Evolutionary conservation across 306 rosid genomes (phyloP), one percentile per base, ranked within the genome.

Genomic region (Cyamopsis tetragonoloba): DNA sequence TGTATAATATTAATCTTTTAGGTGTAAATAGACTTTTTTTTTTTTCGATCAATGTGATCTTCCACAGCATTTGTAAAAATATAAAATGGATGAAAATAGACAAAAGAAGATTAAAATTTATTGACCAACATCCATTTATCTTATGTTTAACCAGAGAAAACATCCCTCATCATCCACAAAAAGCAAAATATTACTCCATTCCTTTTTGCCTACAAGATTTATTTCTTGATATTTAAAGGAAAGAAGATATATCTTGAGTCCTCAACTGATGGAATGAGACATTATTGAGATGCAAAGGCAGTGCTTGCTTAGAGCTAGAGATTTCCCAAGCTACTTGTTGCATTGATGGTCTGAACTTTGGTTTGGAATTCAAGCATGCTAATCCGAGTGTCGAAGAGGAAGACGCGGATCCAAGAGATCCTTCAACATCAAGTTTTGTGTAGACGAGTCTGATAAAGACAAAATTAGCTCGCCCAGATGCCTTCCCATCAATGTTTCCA

Each of bases 311-410:
- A 12, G 11, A 57, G 44, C 5, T 10, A 6, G 34, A 70, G n/a
- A 70, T 17, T 3, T 62, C 41, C 0, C 11, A 6, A 24, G 18
- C 41, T 3, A 72, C 77, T n/a, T 50, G 14, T 3, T 62, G 62
- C 77, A 62, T 72, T 18, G 77, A 37, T 3, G 77, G 77, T 27
- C 55, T 26, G 0, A 37, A 14, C 17, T 37, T 49, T 48, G 62
- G 54, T 0, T 35, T 15, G 2, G 61, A 15, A 32, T 3, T 1
- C 15, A 71, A 4, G 17, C 76, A 71, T 20, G 50, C 50, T 0
- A 72, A 48, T 7, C 70, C 62, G 6, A 26, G 1, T 14, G 23
- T 6, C 1, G 53, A 11, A 24, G 41, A 5, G 32, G 32, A 3
- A 35, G 5, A 3, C 42, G 50, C 13, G 47, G 6, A 12, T 59